Evolutionary conservation across 148 eudicot genomes (phyloP).

Genomic region (Spergularia bocconei): DNA sequence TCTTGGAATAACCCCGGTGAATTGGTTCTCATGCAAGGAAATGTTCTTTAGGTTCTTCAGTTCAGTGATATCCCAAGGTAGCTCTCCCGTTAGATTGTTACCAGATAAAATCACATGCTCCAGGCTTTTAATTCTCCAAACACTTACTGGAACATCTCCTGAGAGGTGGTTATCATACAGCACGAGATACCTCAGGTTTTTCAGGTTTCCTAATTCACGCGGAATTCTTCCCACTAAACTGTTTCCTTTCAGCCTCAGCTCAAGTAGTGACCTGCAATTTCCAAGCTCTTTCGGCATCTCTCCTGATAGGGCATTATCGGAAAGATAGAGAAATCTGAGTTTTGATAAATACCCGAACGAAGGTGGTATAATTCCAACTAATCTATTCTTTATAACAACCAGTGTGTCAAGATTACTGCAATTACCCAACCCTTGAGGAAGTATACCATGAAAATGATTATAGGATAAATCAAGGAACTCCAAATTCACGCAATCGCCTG

Average conservation of each 20-base stretch:
- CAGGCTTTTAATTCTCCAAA: slow-evolving; percentile 68
- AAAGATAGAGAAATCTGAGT: slow-evolving; percentile 43
- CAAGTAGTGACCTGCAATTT: slow-evolving; percentile 44
- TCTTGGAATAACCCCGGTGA: slow-evolving; percentile 62
- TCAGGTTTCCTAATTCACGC: slow-evolving; percentile 49
- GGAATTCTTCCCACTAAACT: slow-evolving; percentile 63
- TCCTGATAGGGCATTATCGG: slow-evolving; percentile 52
- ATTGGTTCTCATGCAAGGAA: slow-evolving; percentile 53
- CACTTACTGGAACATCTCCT: slow-evolving; percentile 56
- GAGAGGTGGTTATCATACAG: slow-evolving; percentile 46
- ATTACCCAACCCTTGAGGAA: slow-evolving; percentile 55
- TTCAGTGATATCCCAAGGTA: slow-evolving; percentile 53
- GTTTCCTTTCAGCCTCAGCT: slow-evolving; percentile 45
- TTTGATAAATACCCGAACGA: slow-evolving; percentile 51
- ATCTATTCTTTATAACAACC: slow-evolving; percentile 43
- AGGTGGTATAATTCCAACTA: slow-evolving; percentile 62
- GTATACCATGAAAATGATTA: slow-evolving; percentile 44
- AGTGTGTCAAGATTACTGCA: slow-evolving; percentile 48
- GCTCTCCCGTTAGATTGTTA: slow-evolving; percentile 57
- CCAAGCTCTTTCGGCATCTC: slow-evolving; percentile 70
- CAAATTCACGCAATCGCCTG: slow-evolving; percentile 48
- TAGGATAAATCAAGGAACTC: slow-evolving; percentile 43
- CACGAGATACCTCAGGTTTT: slow-evolving; percentile 32
- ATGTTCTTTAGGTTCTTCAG: slow-evolving; percentile 50
- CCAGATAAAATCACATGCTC: slow-evolving; percentile 43